Evolutionary conservation across 352 stramenopile genomes (phyloP).

Genomic region (Globisporangium paroecandrum): DNA sequence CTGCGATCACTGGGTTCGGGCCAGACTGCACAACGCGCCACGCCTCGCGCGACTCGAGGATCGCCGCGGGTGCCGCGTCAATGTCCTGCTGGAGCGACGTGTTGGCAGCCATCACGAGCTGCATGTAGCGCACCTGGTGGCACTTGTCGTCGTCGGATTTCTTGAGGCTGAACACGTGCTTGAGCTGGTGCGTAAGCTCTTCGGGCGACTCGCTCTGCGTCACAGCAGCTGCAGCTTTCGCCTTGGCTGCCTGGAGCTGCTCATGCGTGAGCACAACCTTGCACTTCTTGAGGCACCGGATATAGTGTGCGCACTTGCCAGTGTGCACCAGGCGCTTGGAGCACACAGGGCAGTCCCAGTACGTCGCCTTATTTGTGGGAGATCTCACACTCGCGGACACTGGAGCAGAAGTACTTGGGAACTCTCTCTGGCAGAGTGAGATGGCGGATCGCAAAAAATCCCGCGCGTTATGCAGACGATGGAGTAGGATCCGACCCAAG

Average conservation of each 20-base stretch:
- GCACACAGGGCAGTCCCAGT: constrained; percentile 18
- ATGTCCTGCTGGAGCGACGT: constrained; percentile 11
- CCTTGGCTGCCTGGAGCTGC: constrained; percentile 7
- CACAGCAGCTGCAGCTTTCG: neutral
- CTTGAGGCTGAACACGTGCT: neutral
- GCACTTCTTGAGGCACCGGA: constrained; percentile 15
- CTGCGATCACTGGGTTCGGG: constrained; percentile 14
- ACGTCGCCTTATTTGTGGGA: neutral
- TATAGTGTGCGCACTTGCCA: constrained; percentile 11
- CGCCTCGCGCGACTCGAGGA: constrained; percentile 8
- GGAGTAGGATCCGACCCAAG: constrained; percentile 6
- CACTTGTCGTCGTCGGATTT: constrained; percentile 2
- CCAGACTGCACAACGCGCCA: constrained; percentile 6
- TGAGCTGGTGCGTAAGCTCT: constrained; percentile 11
- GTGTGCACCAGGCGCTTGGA: constrained; percentile 9
- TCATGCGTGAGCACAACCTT: constrained; percentile 10
- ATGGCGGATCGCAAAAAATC: constrained; percentile 13
- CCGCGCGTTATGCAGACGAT: constrained; percentile 7
- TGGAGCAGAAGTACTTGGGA: neutral
- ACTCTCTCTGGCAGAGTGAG: constrained; percentile 9
- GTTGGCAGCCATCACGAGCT: constrained; percentile 15
- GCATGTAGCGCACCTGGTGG: constrained; percentile 17
- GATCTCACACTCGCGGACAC: neutral
- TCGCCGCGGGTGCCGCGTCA: neutral
- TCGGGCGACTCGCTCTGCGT: neutral